phyloP scores from a whole-genome alignment of 345 rosid species.

The Triadica sebifera region DNA sequence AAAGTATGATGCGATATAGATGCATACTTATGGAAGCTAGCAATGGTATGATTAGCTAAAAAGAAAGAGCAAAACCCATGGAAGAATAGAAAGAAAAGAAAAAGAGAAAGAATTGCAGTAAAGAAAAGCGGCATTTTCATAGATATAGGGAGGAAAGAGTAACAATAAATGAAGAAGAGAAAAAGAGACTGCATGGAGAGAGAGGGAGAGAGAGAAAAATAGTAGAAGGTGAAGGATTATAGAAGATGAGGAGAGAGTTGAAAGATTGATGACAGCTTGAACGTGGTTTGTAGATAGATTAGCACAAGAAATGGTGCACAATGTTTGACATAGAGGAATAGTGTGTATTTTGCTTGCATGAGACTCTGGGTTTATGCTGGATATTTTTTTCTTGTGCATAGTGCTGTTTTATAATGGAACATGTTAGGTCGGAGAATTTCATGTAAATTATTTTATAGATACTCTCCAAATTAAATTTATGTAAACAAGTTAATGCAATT shows the following conservation, averaged over 20 bases:
- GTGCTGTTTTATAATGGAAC: too few species aligned
- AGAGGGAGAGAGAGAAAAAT: too few species aligned
- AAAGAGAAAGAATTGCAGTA: slow-evolving; percentile 21
- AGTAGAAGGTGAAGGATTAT: too few species aligned
- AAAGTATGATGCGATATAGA: slow-evolving; percentile 7
- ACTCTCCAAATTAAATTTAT: too few species aligned
- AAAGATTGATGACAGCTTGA: too few species aligned
- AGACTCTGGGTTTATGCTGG: slow-evolving; percentile 19
- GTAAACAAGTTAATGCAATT: too few species aligned
- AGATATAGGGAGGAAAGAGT: slow-evolving; percentile 13
- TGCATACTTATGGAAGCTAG: not conserved
- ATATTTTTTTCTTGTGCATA: too few species aligned
- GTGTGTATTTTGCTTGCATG: slow-evolving; percentile 43
- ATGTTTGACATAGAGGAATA: slow-evolving; percentile 13
- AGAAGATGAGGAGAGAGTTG: too few species aligned
- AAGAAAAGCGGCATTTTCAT: slow-evolving; percentile 8
- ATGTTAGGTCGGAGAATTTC: too few species aligned
- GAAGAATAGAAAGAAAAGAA: slow-evolving; percentile 31
- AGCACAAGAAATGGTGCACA: slow-evolving; percentile 22
- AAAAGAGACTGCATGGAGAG: too few species aligned
- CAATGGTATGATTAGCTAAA: too few species aligned
- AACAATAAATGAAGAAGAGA: slow-evolving; percentile 29
- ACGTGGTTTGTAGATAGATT: slow-evolving; percentile 12
- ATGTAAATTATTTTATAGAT: too few species aligned
- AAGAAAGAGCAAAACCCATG: slow-evolving; percentile 20